A percentile compares a stretch with the other conserved stretches of the same genome.
Conservation (phyloP, 2,329 filamentous ascomycete species). For the Alternaria brassicae region DNA sequence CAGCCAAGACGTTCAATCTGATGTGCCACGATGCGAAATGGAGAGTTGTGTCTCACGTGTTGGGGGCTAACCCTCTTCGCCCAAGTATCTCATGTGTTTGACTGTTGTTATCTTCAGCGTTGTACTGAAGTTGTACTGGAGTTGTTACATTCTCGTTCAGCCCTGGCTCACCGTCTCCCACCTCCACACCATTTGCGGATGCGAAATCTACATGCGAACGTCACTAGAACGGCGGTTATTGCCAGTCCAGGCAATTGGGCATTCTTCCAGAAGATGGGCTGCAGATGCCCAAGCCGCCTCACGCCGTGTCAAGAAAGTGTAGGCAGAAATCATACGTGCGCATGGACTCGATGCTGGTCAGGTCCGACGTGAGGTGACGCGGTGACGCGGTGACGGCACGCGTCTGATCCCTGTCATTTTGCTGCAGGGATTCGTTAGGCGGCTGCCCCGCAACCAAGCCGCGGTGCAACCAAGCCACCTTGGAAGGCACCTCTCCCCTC, state of each 20-base stretch:
- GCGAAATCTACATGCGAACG: background rate
- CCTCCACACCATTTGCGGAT: slow-evolving; percentile 6
- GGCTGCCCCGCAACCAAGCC: slow-evolving; percentile 33
- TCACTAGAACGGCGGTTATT: background rate
- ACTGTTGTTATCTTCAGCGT: background rate
- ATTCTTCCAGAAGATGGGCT: background rate
- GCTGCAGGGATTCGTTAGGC: slow-evolving; percentile 27
- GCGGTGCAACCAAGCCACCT: slow-evolving; percentile 21
- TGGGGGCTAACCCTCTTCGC: background rate
- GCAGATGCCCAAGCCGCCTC: slow-evolving; percentile 1
- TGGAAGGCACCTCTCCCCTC: slow-evolving; percentile 11
- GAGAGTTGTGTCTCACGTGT: background rate
- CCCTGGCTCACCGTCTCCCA: background rate
- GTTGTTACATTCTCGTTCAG: background rate
- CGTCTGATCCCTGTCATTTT: slow-evolving; percentile 24
- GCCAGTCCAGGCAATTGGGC: background rate
- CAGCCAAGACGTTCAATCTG: slow-evolving; percentile 6
- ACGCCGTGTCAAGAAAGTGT: background rate
- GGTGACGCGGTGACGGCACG: slow-evolving; percentile 14
- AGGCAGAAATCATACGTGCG: background rate
- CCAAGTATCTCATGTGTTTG: background rate
- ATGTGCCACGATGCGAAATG: background rate
- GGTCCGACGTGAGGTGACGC: slow-evolving; percentile 22
- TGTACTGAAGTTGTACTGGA: background rate
- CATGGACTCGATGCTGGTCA: slow-evolving; percentile 1